Evolutionary conservation across 352 stramenopile genomes (phyloP), one percentile per base, ranked within the genome.

Genomic region (Peronosclerospora sorghi): DNA sequence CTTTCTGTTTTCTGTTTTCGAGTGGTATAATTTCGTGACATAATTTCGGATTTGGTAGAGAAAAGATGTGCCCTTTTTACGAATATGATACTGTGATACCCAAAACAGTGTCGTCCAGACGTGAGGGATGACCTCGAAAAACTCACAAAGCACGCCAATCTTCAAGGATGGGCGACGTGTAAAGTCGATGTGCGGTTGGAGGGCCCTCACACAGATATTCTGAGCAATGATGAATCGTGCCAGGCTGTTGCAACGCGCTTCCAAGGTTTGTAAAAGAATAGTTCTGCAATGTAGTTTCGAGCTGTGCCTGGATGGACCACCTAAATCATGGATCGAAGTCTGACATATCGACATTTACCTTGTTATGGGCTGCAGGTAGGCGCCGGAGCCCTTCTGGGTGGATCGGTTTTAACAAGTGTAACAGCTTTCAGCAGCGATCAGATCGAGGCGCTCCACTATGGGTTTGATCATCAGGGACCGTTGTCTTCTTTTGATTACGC

Each of bases 401-500:
- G 72, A 42, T 87, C 72, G 28, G 75, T 92, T 32, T 52, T 92
- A 28, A 88, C 76, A 8, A 77, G 79, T 45, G 76, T 86, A 46
- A 82, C 79, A n/a, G 63, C 70, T 34, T 79, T 80, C 56, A 92
- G 80, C 45, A 80, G 83, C 36, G 79, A 94, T 55, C 68, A 88
- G 65, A 91, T 96, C 53, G 61, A 87, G 35, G 73, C 83, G 20
- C 65, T 86, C 27, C 54, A 86, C 52, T 96, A 95, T 53, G 85
- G 85, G 20, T 96, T 94, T 45, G 71, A 91, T 60, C 82, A 96
- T 64, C 41, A 88, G 37, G 73, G 80, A 15, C 73, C 79, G 37
- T 54, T 95, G 27, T 78, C 76, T 30, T 92, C 83, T 39, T 95
- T 94, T 51, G 86, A 96, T 68, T 86, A 94, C 55, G 81, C 83